Conservation (phyloP, 352 stramenopile species). For the Globisporangium cederbergense region DNA sequence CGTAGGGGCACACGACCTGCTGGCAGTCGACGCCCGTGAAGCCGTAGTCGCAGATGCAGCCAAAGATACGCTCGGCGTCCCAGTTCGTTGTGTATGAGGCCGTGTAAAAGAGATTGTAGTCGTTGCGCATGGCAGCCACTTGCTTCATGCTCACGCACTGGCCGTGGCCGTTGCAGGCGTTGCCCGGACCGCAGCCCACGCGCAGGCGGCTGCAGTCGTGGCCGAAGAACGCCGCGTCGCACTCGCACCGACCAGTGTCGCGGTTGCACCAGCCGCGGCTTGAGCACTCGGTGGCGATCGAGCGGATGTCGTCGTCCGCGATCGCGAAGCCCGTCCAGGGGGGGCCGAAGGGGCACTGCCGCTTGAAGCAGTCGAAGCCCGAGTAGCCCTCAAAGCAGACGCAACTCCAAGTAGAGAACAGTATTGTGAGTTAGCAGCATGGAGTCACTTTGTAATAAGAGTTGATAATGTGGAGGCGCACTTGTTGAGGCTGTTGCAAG, state of each 20-base stretch:
- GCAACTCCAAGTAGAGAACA: slow-evolving; percentile 45
- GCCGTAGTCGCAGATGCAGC: slow-evolving; percentile 88
- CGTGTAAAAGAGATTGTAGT: slow-evolving; percentile 59
- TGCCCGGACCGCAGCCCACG: slow-evolving; percentile 54
- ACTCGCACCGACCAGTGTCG: slow-evolving; percentile 70
- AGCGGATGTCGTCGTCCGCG: slow-evolving; percentile 38
- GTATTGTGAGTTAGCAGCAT: too few relatives aligned
- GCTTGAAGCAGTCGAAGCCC: slow-evolving; percentile 83
- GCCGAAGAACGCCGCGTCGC: slow-evolving; percentile 70
- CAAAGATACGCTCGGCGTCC: slow-evolving; percentile 83
- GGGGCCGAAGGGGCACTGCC: slow-evolving; percentile 64
- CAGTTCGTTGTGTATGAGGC: slow-evolving; percentile 60
- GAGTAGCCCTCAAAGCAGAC: slow-evolving; percentile 81
- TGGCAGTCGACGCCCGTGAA: slow-evolving; percentile 88
- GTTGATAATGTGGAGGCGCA: slow-evolving; percentile 14
- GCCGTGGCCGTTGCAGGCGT: slow-evolving; percentile 86
- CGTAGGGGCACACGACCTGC: slow-evolving; percentile 74
- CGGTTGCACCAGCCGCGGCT: slow-evolving; percentile 77
- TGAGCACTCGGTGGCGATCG: slow-evolving; percentile 53
- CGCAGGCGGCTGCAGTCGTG: slow-evolving; percentile 55
- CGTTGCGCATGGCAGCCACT: slow-evolving; percentile 46
- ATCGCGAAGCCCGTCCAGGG: slow-evolving; percentile 59
- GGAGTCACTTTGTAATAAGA: too few relatives aligned
- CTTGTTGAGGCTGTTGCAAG: slow-evolving; percentile 54
- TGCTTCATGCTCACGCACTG: slow-evolving; percentile 78